Evolutionary conservation across 257 asterid species (phyloP), one percentile per base, ranked within the genome.

Genomic region (Pogostemon cablin): DNA sequence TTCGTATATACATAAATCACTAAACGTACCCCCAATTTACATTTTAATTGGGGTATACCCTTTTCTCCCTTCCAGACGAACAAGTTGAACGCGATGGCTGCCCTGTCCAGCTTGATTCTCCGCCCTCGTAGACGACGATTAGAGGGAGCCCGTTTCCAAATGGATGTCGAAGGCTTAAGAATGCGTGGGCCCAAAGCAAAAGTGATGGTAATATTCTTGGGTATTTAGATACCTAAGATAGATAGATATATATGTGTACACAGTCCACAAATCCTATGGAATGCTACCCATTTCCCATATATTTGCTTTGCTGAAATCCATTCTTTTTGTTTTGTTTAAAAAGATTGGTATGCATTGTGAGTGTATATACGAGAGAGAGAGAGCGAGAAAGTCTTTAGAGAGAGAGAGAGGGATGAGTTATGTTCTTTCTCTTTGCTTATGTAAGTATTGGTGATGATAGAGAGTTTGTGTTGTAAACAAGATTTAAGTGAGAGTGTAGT

Each of bases 251-350:
- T 46, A 64, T 80, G 39, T 53, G 60, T 79, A 86, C 97, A 85
- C 96, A 83, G 96, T 89, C 87, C 95, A 15, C 15, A 15, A 15
- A 15, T 15, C 98, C 98, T 54, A 89, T 80, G 81, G 78, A 77
- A 82, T 83, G 82, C 85, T 68, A 79, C 89, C 86, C 75, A 79
- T 48, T 79, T 72, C 81, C 85, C 93, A 86, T 77, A 48, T 47
- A 69, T 87, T 85, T 77, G 80, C 80, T 85, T 83, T 71, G 84
- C 77, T 83, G 70, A 84, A 80, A 59, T 80, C 84, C 95, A 83
- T 87, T 89, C 96, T 70, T 86, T 89, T 83, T 89, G 96, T 76
- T 89, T 85, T 73, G 76, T 81, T 82, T 80, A 46, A 77, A 78
- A 81, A 80, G 76, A 77, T 46, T 76, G 17, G 62, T 75, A 62